A percentile compares a stretch with the other conserved stretches of the same genome.
Evolutionary conservation across 2,329 filamentous ascomycete genomes (phyloP).

Genomic region (Colletotrichum coccodes): DNA sequence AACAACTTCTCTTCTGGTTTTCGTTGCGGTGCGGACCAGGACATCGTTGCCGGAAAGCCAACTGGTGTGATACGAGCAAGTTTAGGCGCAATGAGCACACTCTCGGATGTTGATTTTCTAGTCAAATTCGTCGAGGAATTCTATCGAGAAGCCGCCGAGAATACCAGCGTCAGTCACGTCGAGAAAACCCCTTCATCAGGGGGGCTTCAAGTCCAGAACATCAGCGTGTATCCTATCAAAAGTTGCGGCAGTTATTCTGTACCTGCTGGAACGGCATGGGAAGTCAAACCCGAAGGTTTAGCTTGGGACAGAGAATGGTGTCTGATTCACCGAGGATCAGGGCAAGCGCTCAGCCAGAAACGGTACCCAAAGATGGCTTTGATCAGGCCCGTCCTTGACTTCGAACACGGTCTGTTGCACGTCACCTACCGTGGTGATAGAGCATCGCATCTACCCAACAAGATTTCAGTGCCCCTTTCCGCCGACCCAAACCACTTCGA

Average conservation of each 20-base stretch:
- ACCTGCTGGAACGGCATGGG: constrained; percentile 74
- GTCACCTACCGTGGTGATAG: constrained; percentile 61
- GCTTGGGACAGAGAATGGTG: constrained; percentile 99
- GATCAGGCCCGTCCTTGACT: constrained; percentile 79
- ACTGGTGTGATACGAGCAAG: constrained; percentile 89
- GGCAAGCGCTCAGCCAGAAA: constrained; percentile 88
- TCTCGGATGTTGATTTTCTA: constrained; percentile 78
- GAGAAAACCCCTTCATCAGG: neutral
- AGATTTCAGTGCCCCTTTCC: constrained; percentile 71
- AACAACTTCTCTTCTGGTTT: constrained; percentile 87
- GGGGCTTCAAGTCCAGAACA: constrained; percentile 60
- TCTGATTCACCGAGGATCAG: constrained; percentile 86
- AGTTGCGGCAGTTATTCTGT: constrained; percentile 86
- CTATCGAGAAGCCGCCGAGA: constrained; percentile 52
- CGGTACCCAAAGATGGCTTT: constrained; percentile 88
- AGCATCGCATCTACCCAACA: constrained; percentile 38
- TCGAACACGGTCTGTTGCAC: constrained; percentile 71
- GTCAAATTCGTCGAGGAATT: constrained; percentile 78
- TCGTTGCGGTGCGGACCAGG: constrained; percentile 84
- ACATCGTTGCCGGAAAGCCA: constrained; percentile 85
- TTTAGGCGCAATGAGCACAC: constrained; percentile 88
- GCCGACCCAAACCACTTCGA: constrained; percentile 70
- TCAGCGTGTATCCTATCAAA: constrained; percentile 91
- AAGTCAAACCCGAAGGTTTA: constrained; percentile 82
- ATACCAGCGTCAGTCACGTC: neutral